Percentiles rank a stretch among this genome's conserved stretches.
These are phyloP conservation scores for Vanderwaltozyma yarrowii DNA, from an alignment of 805 yeast genomes.

Conservation along the genomic window DNA sequence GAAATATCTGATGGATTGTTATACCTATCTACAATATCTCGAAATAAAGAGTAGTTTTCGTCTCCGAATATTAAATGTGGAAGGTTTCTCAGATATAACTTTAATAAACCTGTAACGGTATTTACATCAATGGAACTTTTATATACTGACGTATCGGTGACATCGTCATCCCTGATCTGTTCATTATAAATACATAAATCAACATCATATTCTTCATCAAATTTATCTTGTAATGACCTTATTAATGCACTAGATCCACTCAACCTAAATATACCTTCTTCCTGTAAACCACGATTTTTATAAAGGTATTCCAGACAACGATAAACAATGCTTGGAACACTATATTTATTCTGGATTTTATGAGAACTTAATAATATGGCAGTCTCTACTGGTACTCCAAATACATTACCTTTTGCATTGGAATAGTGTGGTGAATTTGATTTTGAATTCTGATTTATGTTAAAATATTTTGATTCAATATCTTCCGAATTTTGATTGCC, in stretches of 20 bases:
- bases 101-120: conserved; percentile 77
- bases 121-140: conserved; percentile 47
- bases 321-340: conserved; percentile 62
- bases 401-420: conserved; percentile 39
- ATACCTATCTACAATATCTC: conserved; percentile 26
- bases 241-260: conserved; percentile 82
- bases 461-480: conserved; percentile 30
- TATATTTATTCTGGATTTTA: conserved; percentile 26
- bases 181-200: conserved; percentile 40
- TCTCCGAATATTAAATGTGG: conserved; percentile 61
- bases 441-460: conserved; percentile 3
- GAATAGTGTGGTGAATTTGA: background rate
- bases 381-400: conserved; percentile 52
- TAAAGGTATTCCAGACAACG: conserved; percentile 64
- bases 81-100: conserved; percentile 69
- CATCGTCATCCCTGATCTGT: background rate
- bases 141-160: background rate
- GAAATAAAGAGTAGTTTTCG: conserved; percentile 34
- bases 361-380: conserved; percentile 45
- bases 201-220: conserved; percentile 58
- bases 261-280: conserved; percentile 84
- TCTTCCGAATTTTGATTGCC: conserved; percentile 26
- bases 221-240: conserved; percentile 54
- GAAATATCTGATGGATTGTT: conserved; percentile 24
- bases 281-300: conserved; percentile 59